Evolutionary conservation across 257 asterid species (phyloP).

Genomic region (Ophiorrhiza pumila): DNA sequence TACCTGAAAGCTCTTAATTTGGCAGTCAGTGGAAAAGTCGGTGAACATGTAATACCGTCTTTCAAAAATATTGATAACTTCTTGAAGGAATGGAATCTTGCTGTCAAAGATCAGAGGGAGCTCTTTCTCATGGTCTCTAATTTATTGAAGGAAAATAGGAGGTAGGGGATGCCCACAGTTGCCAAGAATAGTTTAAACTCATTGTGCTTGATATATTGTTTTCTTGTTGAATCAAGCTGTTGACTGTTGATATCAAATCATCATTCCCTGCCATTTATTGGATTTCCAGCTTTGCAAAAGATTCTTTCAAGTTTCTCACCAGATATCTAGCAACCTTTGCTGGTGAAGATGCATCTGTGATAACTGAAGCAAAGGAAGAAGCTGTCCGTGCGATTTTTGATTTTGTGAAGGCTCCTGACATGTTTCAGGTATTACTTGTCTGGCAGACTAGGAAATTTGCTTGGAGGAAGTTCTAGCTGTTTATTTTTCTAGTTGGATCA

Average conservation of each 20-base stretch:
- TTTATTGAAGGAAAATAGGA: slow-evolving; percentile 60
- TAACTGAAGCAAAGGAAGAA: slow-evolving; percentile 83
- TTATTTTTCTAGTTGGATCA: not conserved
- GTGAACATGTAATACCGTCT: slow-evolving; percentile 76
- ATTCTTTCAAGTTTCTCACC: slow-evolving; percentile 71
- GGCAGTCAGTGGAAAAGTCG: slow-evolving; percentile 68
- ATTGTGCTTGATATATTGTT: not conserved
- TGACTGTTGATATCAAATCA: not conserved
- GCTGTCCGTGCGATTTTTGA: slow-evolving; percentile 72
- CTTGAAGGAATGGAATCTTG: slow-evolving; percentile 82
- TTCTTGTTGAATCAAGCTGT: not conserved
- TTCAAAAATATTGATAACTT: slow-evolving; percentile 68
- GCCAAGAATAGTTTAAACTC: not conserved
- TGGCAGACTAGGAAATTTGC: not conserved
- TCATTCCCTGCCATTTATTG: slow-evolving; percentile 14
- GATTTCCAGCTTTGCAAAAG: slow-evolving; percentile 61
- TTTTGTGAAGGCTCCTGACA: slow-evolving; percentile 78
- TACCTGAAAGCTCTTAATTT: slow-evolving; percentile 85
- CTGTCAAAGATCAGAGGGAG: slow-evolving; percentile 71
- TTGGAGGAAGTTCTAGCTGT: not conserved
- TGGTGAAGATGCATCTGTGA: slow-evolving; percentile 56
- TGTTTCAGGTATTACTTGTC: slow-evolving; percentile 66
- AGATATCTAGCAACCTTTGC: slow-evolving; percentile 84
- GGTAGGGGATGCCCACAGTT: slow-evolving; percentile 45
- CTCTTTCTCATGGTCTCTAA: slow-evolving; percentile 70